Percentiles rank a stretch among this genome's conserved stretches.
These are phyloP conservation scores for Zygotorulaspora chibaensis DNA, from an alignment of 805 yeast genomes.

Conservation along the genomic window DNA sequence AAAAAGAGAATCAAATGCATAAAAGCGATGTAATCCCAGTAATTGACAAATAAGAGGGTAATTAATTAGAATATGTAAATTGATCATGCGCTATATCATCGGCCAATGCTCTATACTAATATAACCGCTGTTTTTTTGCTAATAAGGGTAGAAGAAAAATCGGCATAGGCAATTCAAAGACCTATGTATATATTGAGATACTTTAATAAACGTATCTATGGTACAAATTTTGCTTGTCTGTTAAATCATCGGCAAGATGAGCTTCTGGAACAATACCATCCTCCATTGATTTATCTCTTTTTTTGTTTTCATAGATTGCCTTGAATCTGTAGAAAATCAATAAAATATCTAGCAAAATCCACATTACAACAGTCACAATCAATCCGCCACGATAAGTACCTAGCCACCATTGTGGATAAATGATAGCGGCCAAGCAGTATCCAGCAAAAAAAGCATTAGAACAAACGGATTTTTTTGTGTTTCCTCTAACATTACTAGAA, in stretches of 20 bases:
- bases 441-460: constrained; percentile 17
- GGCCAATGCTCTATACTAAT: no score
- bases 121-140: no score
- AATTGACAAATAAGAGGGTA: no score
- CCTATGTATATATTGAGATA: background rate
- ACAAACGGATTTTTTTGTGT: constrained; percentile 11
- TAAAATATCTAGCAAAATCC: constrained; percentile 25
- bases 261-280: constrained; percentile 16
- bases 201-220: constrained; percentile 22
- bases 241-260: constrained; percentile 23
- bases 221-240: constrained; percentile 27
- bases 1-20: no score
- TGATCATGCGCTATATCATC: no score
- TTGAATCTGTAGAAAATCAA: constrained; percentile 27
- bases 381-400: constrained; percentile 20
- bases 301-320: constrained; percentile 25
- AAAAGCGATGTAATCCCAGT: no score
- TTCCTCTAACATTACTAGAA: constrained; percentile 11
- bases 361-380: constrained; percentile 27
- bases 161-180: no score
- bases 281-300: constrained; percentile 16
- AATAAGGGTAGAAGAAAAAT: no score
- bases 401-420: constrained; percentile 26
- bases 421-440: constrained; percentile 18
- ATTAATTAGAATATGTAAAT: no score